Percentiles rank a stretch among this genome's conserved stretches.
Evolutionary conservation across 2,329 filamentous ascomycete species (phyloP).

Genomic region (Cordyceps fumosorosea): DNA sequence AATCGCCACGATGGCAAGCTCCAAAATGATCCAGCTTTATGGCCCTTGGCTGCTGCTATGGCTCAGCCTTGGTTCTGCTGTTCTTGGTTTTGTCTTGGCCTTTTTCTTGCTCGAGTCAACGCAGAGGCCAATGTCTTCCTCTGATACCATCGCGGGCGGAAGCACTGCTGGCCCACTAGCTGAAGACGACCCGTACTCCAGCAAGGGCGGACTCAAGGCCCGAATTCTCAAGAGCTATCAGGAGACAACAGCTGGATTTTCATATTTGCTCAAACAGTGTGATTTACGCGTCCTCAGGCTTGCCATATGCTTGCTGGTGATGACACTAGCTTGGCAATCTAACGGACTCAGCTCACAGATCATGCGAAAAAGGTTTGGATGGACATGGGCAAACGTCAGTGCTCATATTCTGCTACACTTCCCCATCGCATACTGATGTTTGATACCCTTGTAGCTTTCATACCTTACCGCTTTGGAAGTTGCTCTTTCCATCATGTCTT

Average conservation of each 20-base stretch:
- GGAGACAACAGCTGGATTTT: background rate
- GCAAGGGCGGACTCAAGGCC: background rate
- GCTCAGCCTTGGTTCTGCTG: background rate
- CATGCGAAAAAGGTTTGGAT: conserved; percentile 4
- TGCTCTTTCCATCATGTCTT: background rate
- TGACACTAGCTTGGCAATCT: background rate
- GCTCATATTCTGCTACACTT: background rate
- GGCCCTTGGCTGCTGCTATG: background rate
- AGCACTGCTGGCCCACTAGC: background rate
- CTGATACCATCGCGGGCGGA: background rate
- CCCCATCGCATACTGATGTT: background rate
- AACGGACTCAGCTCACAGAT: background rate
- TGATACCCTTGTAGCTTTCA: background rate
- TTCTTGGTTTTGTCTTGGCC: fast-evolving
- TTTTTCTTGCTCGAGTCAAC: background rate
- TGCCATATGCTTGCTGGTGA: background rate
- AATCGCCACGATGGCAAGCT: background rate
- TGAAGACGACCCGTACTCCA: background rate
- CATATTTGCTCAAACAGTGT: background rate
- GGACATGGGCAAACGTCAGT: conserved; percentile 1
- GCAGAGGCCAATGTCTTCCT: background rate
- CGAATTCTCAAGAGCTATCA: background rate
- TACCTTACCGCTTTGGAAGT: background rate
- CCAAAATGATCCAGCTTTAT: background rate
- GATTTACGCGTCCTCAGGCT: background rate